Percentiles rank a stretch among this genome's conserved stretches.
These are phyloP conservation scores for Peronospora tabacina DNA, from an alignment of 352 stramenopile genomes.

Conservation along the genomic window DNA sequence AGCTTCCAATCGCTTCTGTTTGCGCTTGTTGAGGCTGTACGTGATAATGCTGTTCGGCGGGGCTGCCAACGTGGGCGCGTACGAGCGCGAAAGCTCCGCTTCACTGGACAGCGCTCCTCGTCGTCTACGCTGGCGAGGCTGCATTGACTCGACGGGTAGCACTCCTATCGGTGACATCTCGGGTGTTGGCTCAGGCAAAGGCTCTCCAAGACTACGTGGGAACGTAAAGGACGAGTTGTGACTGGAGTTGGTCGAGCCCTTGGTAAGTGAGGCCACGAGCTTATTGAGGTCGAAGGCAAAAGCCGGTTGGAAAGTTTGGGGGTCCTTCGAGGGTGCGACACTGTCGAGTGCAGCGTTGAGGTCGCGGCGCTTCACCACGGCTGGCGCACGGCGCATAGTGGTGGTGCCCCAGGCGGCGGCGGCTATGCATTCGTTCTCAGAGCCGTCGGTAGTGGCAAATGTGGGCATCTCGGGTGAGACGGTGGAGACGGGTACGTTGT, in stretches of 20 bases:
- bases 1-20: conserved; percentile 42
- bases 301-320: conserved; percentile 34
- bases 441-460: conserved; percentile 16
- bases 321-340: conserved; percentile 25
- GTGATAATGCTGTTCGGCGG: conserved; percentile 44
- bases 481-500: conserved; percentile 40
- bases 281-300: conserved; percentile 55
- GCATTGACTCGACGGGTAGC: conserved; percentile 6
- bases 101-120: conserved; percentile 36
- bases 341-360: conserved; percentile 38
- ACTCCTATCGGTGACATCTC: conserved; percentile 31
- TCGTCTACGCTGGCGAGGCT: conserved; percentile 27
- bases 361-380: conserved; percentile 25
- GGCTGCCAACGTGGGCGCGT: background rate
- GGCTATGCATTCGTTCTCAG: conserved; percentile 24
- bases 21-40: conserved; percentile 54
- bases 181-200: conserved; percentile 17
- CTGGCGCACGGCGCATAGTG: conserved; percentile 35
- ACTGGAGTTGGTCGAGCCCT: conserved; percentile 17
- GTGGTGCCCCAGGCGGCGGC: conserved; percentile 35
- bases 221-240: conserved; percentile 34
- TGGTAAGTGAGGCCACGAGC: conserved; percentile 40
- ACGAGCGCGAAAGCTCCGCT: conserved; percentile 25
- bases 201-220: conserved; percentile 23
- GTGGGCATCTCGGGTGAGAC: conserved; percentile 16